Percentiles rank a stretch among this genome's conserved stretches.
These are phyloP conservation scores for Cinnamomum micranthum DNA, from an alignment of 164 flowering plant species.

Conservation along the genomic window DNA sequence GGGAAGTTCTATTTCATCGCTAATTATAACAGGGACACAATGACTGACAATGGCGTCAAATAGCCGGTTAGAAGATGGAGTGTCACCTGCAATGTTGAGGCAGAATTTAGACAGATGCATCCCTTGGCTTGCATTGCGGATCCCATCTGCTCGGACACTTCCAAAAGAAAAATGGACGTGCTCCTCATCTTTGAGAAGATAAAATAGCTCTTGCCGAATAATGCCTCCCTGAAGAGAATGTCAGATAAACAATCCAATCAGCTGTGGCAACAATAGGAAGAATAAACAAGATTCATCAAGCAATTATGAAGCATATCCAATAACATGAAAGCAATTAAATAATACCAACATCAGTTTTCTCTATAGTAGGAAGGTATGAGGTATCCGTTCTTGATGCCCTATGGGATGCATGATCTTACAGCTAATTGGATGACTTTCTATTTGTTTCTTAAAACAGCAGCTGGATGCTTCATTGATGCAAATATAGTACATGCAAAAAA, in stretches of 20 bases:
- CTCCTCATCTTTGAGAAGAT: conserved; percentile 68
- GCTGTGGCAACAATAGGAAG: background rate
- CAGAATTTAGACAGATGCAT: conserved; percentile 88
- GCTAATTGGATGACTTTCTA: background rate
- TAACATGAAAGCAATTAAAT: background rate
- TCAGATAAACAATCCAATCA: background rate
- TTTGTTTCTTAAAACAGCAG: background rate
- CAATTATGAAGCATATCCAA: background rate
- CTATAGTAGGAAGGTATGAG: background rate
- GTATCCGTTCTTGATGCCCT: background rate
- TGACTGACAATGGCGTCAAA: conserved; percentile 91
- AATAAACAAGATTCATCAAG: background rate
- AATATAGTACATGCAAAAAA: too few relatives aligned
- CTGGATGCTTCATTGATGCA: too few relatives aligned
- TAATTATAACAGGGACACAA: conserved; percentile 84
- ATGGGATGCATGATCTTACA: background rate
- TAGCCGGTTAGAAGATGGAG: conserved; percentile 87
- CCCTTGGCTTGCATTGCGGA: conserved; percentile 50
- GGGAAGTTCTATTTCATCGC: conserved; percentile 88
- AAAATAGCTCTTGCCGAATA: conserved; percentile 69
- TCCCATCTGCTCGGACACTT: conserved; percentile 52
- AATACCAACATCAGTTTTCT: background rate
- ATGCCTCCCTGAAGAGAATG: conserved; percentile 55
- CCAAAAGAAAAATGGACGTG: conserved; percentile 82
- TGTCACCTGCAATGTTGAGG: conserved; percentile 89